Percentiles rank a stretch among this genome's conserved stretches.
Conservation (phyloP, 805 yeast species). For the Teunomyces atbi region DNA sequence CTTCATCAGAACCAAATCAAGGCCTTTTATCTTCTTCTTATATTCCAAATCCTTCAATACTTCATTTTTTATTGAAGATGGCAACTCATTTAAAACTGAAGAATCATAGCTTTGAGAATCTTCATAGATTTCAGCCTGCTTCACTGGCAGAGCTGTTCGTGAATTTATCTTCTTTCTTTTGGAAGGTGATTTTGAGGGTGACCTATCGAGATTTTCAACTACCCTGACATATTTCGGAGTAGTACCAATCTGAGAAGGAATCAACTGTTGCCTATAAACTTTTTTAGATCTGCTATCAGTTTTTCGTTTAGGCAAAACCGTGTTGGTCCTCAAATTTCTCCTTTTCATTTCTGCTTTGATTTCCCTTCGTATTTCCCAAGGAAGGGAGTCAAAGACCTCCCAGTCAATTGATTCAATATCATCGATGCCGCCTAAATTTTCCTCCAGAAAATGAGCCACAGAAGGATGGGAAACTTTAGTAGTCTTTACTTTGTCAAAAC, state of each 20-base stretch:
- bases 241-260: slow-evolving; percentile 32
- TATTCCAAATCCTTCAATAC: slow-evolving; percentile 35
- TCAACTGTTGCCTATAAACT: slow-evolving; percentile 35
- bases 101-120: slow-evolving; percentile 33
- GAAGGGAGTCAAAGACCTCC: slow-evolving; percentile 64
- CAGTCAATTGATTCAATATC: slow-evolving; percentile 50
- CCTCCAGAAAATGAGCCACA: background rate
- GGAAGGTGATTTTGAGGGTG: slow-evolving; percentile 21
- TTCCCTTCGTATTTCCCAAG: slow-evolving; percentile 64
- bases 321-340: slow-evolving; percentile 29
- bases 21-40: slow-evolving; percentile 23
- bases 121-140: slow-evolving; percentile 13
- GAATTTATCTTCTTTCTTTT: slow-evolving; percentile 11
- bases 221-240: slow-evolving; percentile 31
- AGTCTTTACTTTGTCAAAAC: slow-evolving; percentile 13
- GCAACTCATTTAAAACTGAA: slow-evolving; percentile 36
- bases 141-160: slow-evolving; percentile 13
- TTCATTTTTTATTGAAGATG: slow-evolving; percentile 36
- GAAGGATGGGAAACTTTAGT: slow-evolving; percentile 6
- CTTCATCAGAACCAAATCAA: slow-evolving; percentile 24
- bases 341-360: slow-evolving; percentile 50
- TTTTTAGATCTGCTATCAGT: slow-evolving; percentile 12
- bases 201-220: slow-evolving; percentile 24
- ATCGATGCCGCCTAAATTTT: background rate
- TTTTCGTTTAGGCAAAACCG: slow-evolving; percentile 1